Conservation (phyloP, 2,329 filamentous ascomycete species). For the Fusarium liriodendri region DNA sequence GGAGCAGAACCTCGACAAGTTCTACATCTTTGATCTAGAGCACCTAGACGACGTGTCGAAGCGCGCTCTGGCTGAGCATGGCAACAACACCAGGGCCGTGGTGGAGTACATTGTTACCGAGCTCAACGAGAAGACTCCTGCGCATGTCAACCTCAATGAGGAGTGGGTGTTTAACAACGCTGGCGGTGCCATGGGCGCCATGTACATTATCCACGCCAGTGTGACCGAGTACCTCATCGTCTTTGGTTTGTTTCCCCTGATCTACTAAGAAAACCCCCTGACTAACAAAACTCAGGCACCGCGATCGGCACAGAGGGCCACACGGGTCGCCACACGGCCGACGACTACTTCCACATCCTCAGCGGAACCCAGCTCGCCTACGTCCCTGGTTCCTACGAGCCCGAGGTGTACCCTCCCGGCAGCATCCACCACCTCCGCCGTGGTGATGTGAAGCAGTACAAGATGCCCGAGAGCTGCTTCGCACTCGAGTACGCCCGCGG, state of each 20-base stretch:
- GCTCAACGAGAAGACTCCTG: slow-evolving; percentile 63
- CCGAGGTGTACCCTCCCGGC: slow-evolving; percentile 77
- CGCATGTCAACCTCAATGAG: slow-evolving; percentile 75
- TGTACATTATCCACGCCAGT: slow-evolving; percentile 92
- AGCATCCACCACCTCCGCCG: slow-evolving; percentile 77
- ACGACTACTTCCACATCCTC: slow-evolving; percentile 96
- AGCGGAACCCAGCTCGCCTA: slow-evolving; percentile 82
- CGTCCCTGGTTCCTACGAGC: slow-evolving; percentile 72
- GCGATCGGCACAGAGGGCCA: slow-evolving; percentile 89
- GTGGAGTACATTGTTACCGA: slow-evolving; percentile 77
- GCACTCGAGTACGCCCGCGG: slow-evolving; percentile 86
- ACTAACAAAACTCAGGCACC: slow-evolving; percentile 59
- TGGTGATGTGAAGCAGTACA: slow-evolving; percentile 84
- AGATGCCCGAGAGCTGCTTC: slow-evolving; percentile 81
- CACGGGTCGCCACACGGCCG: slow-evolving; percentile 87
- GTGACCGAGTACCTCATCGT: slow-evolving; percentile 92
- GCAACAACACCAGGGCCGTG: slow-evolving; percentile 78
- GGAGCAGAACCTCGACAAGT: slow-evolving; percentile 68
- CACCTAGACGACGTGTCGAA: slow-evolving; percentile 76
- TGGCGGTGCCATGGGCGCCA: slow-evolving; percentile 89
- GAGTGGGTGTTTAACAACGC: slow-evolving; percentile 96
- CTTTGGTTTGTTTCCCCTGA: slow-evolving; percentile 66
- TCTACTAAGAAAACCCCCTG: not conserved
- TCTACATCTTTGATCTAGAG: slow-evolving; percentile 81
- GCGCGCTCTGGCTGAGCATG: slow-evolving; percentile 74